Base-by-base conservation (phyloP, 495 filamentous ascomycete genomes). In the Talaromyces ruber region DNA sequence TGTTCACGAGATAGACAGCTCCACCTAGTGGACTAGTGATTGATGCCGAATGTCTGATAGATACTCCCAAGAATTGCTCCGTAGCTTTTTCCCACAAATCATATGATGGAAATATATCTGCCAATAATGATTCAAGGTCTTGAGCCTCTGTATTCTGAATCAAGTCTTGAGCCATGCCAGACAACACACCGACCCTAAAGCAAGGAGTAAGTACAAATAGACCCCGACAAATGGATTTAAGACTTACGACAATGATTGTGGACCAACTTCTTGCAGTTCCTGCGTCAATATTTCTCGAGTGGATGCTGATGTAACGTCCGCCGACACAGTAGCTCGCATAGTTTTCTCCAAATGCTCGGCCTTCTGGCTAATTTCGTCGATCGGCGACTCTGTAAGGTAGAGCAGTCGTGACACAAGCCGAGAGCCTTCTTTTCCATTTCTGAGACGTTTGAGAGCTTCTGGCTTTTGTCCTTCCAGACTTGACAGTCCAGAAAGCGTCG, bases 11-110 rank as follows among this genome's bases (percentile, higher is more conserved):
- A 64, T 89, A 85, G 29, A 93, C 84, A 11, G 81, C 81, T 14
- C 90, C 90, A 6, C 82, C 84, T 22, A 97, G 71, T 9, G 83
- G 80, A 68, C 85, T 90, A 5, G 88, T 89, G 7, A 95, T 81
- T 8, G 90, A 83, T 6, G 92, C 70, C 8, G 89, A 86, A 14
- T 79, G 74, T 50, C 81, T 82, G 14, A 88, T 86, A 24, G 75
- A 65, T 6, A 76, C 67, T 39, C 78, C 69, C 16, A 94, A 74
- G 66, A 93, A 86, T 2, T 74, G 78, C 0, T 59, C 64, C n/a
- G 96, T 63, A n/a, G 81, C 79, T 51, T 62, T 55, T 51, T 76
- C 66, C 85, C 85, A 88, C 21, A 73, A 65, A 12, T 67, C 62
- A 4, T 64, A 50, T 47, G 73, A 67, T 9, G 87, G 86, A 12